phyloP scores from a whole-genome alignment of 495 filamentous ascomycete species.

The Penicillium coprophilum region DNA sequence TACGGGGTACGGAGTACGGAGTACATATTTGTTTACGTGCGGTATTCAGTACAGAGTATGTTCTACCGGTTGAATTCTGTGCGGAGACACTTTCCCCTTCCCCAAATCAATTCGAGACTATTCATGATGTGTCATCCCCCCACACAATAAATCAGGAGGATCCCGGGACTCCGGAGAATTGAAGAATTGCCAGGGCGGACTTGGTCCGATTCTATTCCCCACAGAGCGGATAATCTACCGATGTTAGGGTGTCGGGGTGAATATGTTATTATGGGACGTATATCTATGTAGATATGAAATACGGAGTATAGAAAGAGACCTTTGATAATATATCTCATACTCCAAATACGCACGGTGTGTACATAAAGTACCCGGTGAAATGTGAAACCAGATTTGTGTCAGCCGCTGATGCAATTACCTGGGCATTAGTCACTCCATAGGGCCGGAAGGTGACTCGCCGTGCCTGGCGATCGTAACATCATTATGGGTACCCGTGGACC shows the following conservation, averaged over 20 bases:
- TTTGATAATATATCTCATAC: too few species aligned
- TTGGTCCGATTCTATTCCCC: slow-evolving; percentile 22
- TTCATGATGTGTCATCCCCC: background rate
- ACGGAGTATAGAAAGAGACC: too few species aligned
- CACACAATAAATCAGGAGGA: slow-evolving; percentile 8
- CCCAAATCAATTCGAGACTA: background rate
- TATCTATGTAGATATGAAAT: too few species aligned
- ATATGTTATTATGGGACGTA: too few species aligned
- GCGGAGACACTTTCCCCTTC: background rate
- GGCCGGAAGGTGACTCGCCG: background rate
- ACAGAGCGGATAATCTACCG: background rate
- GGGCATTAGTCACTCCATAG: background rate
- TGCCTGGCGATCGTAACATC: slow-evolving; percentile 10
- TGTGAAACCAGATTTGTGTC: slow-evolving; percentile 2
- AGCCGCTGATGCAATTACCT: slow-evolving; percentile 9
- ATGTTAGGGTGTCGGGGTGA: too few species aligned
- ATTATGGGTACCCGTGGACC: background rate
- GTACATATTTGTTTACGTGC: too few species aligned
- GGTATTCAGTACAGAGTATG: background rate
- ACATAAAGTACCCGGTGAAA: too few species aligned
- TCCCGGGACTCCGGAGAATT: slow-evolving; percentile 16
- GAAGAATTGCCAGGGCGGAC: slow-evolving; percentile 10
- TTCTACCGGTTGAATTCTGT: background rate
- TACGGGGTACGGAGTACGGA: too few species aligned
- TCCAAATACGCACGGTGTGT: background rate